A percentile compares a stretch with the other conserved stretches of the same genome.
phyloP scores from a whole-genome alignment of 2,329 filamentous ascomycete genomes.

The Microcera coccophila region DNA sequence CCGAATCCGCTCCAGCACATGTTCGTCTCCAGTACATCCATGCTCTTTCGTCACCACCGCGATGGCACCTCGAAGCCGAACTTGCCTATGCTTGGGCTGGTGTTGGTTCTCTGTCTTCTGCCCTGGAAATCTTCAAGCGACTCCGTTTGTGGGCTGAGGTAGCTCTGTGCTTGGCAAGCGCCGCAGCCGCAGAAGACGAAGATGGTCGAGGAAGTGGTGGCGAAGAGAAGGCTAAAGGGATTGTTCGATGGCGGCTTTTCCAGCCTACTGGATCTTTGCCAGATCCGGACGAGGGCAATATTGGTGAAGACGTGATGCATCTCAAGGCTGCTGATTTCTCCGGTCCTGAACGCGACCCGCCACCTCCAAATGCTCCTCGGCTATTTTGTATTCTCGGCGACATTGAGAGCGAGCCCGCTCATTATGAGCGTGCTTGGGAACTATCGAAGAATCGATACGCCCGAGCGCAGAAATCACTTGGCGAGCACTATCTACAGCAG shows the following conservation, averaged over 20 bases:
- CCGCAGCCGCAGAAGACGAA: constrained; percentile 54
- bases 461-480: constrained; percentile 82
- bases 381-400: constrained; percentile 93
- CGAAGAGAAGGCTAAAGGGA: constrained; percentile 74
- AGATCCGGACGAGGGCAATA: constrained; percentile 49
- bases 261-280: constrained; percentile 48
- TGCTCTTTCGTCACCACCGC: constrained; percentile 74
- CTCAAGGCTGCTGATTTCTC: constrained; percentile 52
- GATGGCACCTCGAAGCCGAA: constrained; percentile 94
- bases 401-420: constrained; percentile 66
- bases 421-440: constrained; percentile 86
- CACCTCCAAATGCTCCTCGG: constrained; percentile 78
- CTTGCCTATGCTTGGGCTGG: constrained; percentile 88
- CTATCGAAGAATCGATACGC: constrained; percentile 78
- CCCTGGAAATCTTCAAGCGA: constrained; percentile 92
- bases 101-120: constrained; percentile 81
- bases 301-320: constrained; percentile 47
- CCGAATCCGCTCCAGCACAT: constrained; percentile 72
- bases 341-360: constrained; percentile 63
- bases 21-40: constrained; percentile 81
- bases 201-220: constrained; percentile 52
- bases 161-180: constrained; percentile 76
- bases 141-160: constrained; percentile 93
- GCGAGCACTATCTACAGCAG: constrained; percentile 67
- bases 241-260: constrained; percentile 78